Conservation (phyloP, 2,329 filamentous ascomycete genomes). For the Hypoxylon sp. region DNA sequence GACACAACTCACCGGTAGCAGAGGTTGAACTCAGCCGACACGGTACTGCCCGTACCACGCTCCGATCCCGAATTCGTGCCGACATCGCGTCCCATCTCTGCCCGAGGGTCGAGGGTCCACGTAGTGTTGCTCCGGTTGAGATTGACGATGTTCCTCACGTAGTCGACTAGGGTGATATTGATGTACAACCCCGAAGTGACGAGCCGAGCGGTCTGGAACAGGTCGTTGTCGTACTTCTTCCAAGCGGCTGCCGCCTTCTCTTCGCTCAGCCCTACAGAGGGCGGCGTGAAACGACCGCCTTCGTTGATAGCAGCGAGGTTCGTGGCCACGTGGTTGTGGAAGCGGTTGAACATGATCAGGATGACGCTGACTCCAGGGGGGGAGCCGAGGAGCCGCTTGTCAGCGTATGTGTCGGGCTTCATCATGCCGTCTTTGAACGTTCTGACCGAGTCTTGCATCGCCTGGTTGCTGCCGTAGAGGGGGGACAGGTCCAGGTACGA, state of each 20-base stretch:
- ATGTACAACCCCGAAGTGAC: constrained; percentile 79
- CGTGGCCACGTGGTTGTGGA: constrained; percentile 86
- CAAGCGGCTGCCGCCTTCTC: constrained; percentile 61
- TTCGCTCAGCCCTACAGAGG: constrained; percentile 56
- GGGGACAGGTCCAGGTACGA: constrained; percentile 76
- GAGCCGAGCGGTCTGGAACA: constrained; percentile 81
- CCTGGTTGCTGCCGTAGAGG: constrained; percentile 72
- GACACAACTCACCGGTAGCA: constrained; percentile 69
- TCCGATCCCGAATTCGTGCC: constrained; percentile 67
- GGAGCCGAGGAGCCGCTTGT: constrained; percentile 73
- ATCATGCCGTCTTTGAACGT: constrained; percentile 75
- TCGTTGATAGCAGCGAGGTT: constrained; percentile 89
- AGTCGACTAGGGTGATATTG: constrained; percentile 80
- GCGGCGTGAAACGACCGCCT: constrained; percentile 76
- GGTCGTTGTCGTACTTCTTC: constrained; percentile 77
- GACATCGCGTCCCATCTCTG: constrained; percentile 66
- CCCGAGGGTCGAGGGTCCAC: constrained; percentile 82
- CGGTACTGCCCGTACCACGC: constrained; percentile 79
- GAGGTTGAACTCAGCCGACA: constrained; percentile 88
- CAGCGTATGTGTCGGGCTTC: constrained; percentile 76
- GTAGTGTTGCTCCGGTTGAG: constrained; percentile 75
- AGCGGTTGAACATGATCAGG: constrained; percentile 80
- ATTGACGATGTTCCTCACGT: constrained; percentile 80
- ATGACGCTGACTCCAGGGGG: constrained; percentile 76
- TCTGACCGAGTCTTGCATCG: constrained; percentile 69